Base-by-base conservation (phyloP, 768 basidiomycete genomes). In the Tremella yokohamensis region DNA sequence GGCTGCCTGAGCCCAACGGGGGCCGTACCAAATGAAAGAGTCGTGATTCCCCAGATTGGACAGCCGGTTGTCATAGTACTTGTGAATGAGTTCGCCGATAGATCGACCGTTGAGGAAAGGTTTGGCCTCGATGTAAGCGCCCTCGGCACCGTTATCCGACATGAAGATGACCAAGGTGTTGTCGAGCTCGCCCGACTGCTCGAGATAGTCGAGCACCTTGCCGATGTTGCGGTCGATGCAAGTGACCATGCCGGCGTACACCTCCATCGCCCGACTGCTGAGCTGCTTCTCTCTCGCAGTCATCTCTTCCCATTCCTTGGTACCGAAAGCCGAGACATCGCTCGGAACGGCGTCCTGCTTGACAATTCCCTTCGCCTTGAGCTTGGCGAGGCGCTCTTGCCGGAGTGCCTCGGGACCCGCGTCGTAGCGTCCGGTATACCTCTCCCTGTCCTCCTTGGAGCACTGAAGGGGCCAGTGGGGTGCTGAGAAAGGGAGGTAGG, bases 401-500 rank as follows among this genome's bases (percentile, higher is more conserved):
- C 67, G 47, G 8, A 69, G 56, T 0, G 50, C 67, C 19, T 60
- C 59, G 8, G 67, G 67, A 1, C 67, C 67, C 9, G 53, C 67
- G 34, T 62, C 56, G 63, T 69, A 69, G 20, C 37, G 18, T 20
- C 62, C 61, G 34, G 56, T 58, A 45, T 68, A 70, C 45, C 49
- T 53, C 1, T 52, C 65, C 16, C 55, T 53, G 49, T 58, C 56
- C 22, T 57, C 52, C 16, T 51, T 47, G 38, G 39, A 38, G 25
- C 62, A 61, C 40, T 70, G 65, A 0, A 70, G 50, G 0, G 65
- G 65, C 60, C 63, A 70, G 42, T 70, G 68, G 1, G 68, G 68
- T 2, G 65, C 69, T 19, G 62, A 61, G 58, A 59, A 71, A 3
- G 69, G 57, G 25, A 69, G 49, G 50, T 62, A 71, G 13, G 65